Conservation (phyloP, 306 rosid genomes). For the Leucaena leucocephala region DNA sequence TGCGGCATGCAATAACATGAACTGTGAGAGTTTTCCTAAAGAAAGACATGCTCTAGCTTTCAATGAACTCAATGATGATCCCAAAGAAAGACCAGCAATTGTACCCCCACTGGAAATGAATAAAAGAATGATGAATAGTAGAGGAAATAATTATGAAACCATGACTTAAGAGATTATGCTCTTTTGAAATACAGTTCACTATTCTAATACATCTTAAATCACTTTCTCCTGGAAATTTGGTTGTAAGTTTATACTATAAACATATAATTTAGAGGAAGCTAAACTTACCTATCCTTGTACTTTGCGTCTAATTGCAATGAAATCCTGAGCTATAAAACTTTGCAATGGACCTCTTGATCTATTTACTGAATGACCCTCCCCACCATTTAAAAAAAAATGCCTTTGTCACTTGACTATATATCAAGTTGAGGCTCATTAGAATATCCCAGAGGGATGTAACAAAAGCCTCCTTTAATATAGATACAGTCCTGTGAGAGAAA, state of each 20-base stretch:
- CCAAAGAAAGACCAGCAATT: conserved; percentile 85
- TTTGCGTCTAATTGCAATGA: neutral
- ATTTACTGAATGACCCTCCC: neutral
- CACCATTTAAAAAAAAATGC: neutral
- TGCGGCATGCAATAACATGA: conserved; percentile 19
- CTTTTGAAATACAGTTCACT: neutral
- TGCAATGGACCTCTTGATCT: neutral
- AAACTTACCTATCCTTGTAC: neutral
- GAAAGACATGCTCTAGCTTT: conserved; percentile 75
- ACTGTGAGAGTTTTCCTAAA: conserved; percentile 20
- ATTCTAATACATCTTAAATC: conserved; percentile 24
- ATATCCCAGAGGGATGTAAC: conserved; percentile 28
- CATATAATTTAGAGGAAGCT: neutral
- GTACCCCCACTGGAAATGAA: conserved; percentile 78
- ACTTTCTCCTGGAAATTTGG: conserved; percentile 21
- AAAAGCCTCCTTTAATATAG: conserved; percentile 13
- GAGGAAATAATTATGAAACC: conserved; percentile 26
- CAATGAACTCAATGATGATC: conserved; percentile 77
- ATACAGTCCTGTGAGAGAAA: conserved; percentile 20
- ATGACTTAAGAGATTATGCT: conserved; percentile 6
- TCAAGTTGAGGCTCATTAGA: conserved; percentile 19
- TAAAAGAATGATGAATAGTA: conserved; percentile 26
- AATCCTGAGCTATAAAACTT: neutral
- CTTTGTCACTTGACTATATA: conserved; percentile 18
- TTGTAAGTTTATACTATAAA: conserved; percentile 21